phyloP scores from a whole-genome alignment of 2,329 filamentous ascomycete species.

The Incumbomyces lentus region DNA sequence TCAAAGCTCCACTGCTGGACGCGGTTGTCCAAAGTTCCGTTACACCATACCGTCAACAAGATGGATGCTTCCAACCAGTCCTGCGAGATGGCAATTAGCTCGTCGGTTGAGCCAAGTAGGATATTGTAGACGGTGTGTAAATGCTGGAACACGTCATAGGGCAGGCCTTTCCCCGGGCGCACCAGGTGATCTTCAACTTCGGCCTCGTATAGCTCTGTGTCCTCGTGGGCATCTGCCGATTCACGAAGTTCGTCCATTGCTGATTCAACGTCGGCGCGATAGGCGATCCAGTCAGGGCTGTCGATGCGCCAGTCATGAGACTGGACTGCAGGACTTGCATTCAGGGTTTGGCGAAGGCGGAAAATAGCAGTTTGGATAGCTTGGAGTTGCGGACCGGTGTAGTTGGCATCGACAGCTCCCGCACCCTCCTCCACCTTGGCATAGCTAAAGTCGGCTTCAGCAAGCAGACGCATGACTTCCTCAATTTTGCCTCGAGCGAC shows the following conservation, averaged over 20 bases:
- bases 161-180: conserved; percentile 26
- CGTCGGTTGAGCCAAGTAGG: conserved; percentile 61
- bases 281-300: conserved; percentile 72
- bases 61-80: conserved; percentile 90
- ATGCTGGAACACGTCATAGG: conserved; percentile 82
- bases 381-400: conserved; percentile 63
- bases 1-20: conserved; percentile 32
- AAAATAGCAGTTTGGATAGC: conserved; percentile 65
- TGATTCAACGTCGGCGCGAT: conserved; percentile 62
- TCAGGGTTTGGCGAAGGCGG: conserved; percentile 58
- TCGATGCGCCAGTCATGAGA: conserved; percentile 68
- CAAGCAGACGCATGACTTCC: conserved; percentile 58
- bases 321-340: conserved; percentile 58
- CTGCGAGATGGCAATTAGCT: conserved; percentile 66
- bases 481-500: conserved; percentile 65
- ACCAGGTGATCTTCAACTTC: conserved; percentile 56
- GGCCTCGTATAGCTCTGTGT: conserved; percentile 57
- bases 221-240: conserved; percentile 63
- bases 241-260: conserved; percentile 61
- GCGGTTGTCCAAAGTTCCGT: conserved; percentile 57
- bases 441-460: conserved; percentile 66
- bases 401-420: conserved; percentile 54
- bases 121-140: conserved; percentile 72
- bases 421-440: conserved; percentile 57
- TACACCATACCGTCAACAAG: conserved; percentile 83